phyloP scores from a whole-genome alignment of 306 rosid species.

The Casuarina cunninghamiana region DNA sequence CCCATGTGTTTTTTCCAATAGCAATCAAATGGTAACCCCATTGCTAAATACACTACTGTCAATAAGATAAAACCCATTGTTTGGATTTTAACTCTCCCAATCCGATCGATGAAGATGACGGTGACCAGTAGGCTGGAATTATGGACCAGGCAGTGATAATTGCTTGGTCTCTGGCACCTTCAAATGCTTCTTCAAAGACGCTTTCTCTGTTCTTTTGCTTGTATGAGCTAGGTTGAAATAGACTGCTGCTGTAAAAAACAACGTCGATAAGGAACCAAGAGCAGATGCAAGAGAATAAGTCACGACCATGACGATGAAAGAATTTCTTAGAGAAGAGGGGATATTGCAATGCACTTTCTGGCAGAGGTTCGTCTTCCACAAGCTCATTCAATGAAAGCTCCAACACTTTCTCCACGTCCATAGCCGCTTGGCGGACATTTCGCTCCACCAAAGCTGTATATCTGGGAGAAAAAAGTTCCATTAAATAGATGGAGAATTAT shows the following conservation, averaged over 20 bases:
- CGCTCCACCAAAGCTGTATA: slow-evolving; percentile 74
- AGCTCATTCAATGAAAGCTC: slow-evolving; percentile 47
- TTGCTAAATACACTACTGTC: slow-evolving; percentile 49
- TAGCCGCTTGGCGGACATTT: slow-evolving; percentile 65
- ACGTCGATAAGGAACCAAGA: slow-evolving; percentile 65
- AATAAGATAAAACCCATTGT: slow-evolving; percentile 24
- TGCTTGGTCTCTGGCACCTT: slow-evolving; percentile 47
- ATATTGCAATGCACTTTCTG: slow-evolving; percentile 19
- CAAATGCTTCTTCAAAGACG: slow-evolving; percentile 37
- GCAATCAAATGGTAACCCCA: slow-evolving; percentile 26
- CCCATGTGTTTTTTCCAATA: fast-evolving
- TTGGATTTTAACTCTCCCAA: slow-evolving; percentile 59
- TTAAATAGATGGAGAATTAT: background rate
- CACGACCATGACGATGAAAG: slow-evolving; percentile 57
- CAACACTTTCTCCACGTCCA: slow-evolving; percentile 72
- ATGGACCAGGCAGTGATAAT: slow-evolving; percentile 40
- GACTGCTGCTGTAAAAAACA: slow-evolving; percentile 69
- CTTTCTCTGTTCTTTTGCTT: fast-evolving
- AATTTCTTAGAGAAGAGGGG: slow-evolving; percentile 50
- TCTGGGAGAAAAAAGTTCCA: slow-evolving; percentile 24
- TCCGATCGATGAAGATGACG: slow-evolving; percentile 60
- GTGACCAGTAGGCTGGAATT: slow-evolving; percentile 78
- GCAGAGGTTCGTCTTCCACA: slow-evolving; percentile 37
- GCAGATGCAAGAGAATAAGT: slow-evolving; percentile 57
- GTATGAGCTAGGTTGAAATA: slow-evolving; percentile 64